These are phyloP conservation scores for Ogataea saltuana DNA, from an alignment of 805 yeast genomes.

Conservation along the genomic window DNA sequence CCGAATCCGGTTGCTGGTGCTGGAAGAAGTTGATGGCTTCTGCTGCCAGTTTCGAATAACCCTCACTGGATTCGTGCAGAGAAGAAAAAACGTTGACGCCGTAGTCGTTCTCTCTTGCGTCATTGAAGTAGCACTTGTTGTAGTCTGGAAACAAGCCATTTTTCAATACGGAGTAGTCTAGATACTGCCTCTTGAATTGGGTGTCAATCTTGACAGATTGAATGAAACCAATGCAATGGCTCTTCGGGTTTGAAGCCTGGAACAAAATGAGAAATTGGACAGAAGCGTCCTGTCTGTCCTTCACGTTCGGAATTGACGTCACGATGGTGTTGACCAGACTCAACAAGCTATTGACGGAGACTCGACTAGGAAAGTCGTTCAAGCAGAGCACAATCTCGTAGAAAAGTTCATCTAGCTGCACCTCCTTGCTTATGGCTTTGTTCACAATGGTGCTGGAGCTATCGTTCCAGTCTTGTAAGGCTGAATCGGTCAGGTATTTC, in stretches of 20 bases:
- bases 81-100: constrained; percentile 50
- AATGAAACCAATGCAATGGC: constrained; percentile 24
- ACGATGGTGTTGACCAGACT: constrained; percentile 25
- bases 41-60: constrained; percentile 64
- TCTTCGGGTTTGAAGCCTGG: constrained; percentile 28
- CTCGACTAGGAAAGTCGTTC: constrained; percentile 27
- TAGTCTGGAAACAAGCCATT: constrained; percentile 34
- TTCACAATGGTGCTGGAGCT: constrained; percentile 14
- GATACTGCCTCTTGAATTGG: constrained; percentile 29
- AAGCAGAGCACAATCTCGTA: constrained; percentile 30
- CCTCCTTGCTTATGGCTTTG: constrained; percentile 13
- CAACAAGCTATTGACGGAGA: constrained; percentile 18
- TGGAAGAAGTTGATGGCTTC: constrained; percentile 46
- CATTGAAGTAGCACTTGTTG: constrained; percentile 31
- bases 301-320: constrained; percentile 18
- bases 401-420: constrained; percentile 21
- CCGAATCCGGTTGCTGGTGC: constrained; percentile 40
- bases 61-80: constrained; percentile 74
- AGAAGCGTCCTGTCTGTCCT: constrained; percentile 24
- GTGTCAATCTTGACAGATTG: constrained; percentile 30
- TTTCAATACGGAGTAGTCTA: constrained; percentile 30
- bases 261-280: constrained; percentile 29
- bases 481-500: constrained; percentile 19
- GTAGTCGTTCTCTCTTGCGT: constrained; percentile 33
- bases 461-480: constrained; percentile 16